Evolutionary conservation across 345 rosid genomes (phyloP), one percentile per base, ranked within the genome.

Genomic region (Citrus maxima): DNA sequence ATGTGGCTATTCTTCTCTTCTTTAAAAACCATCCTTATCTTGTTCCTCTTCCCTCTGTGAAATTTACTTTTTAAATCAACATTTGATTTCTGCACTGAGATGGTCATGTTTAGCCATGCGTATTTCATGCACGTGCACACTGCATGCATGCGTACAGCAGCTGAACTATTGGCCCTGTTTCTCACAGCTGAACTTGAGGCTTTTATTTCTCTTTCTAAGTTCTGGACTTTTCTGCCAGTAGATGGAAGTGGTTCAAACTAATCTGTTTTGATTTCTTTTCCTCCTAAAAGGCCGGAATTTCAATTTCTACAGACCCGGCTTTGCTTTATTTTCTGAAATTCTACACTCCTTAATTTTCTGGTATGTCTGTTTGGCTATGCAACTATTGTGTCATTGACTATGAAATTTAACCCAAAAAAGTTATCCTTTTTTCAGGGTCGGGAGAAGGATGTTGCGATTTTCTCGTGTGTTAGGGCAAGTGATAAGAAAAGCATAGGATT

Each of bases 401-500:
- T 22, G 42, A 35, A 56, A 46, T 49, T 24, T 49, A 71, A 46
- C 18, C 51, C 51, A 46, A 46, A 46, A 46, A 1, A 46, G 3
- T 62, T 83, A 66, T 35, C 34, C 30, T 72, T 73, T 73, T 46
- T 9, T 68, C 86, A 93, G 99, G 99, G 99, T 54, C 89, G 98
- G 82, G 99, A 96, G 80, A 94, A 94, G 82, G 98, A 93, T 78
- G 95, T 96, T 32, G 97, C 93, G 21, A 94, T 96, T 64, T 94
- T 96, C 80, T 93, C 99, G 12, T 94, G 97, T 82, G 99, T 96
- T 32, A 94, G 99, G 82, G 93, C 98, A 79, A 94, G 81, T 16
- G 82, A 88, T 70, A 84, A 86, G 68, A 83, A 90, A 78, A 77
- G 88, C 68, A 96, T 96, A 35, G 98, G 99, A 9, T 96, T 94